Base-by-base conservation (phyloP, 495 filamentous ascomycete genomes). In the Tuber melanosporum region DNA sequence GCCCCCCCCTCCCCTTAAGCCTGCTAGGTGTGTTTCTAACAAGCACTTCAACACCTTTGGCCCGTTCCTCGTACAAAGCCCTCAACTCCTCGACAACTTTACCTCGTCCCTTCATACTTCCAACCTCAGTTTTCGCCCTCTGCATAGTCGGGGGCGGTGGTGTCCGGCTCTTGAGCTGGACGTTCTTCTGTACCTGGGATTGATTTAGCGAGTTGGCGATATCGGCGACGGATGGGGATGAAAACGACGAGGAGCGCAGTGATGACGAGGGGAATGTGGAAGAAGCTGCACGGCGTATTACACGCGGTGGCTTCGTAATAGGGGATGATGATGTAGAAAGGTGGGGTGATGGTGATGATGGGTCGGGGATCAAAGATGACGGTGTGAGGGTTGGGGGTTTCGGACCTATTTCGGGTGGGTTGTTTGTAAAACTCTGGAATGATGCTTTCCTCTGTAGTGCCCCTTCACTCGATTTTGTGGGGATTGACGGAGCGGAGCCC, bases 121-220 rank as follows among this genome's bases (percentile, higher is more conserved):
- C 77, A 47, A 62, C 42, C 74, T 80, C 78, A 46, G 78, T 80
- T 41, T 71, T 71, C n/a, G 78, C 78, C 26, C 78, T 71, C 71
- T 66, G 73, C 70, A 79, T 80, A 17, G 15, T 4, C 26, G 26
- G 52, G 20, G 73, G 77, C 36, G 73, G 47, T 10, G 73, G 52
- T 19, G 70, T 44, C 17, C 42, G 66, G 73, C 6, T 69, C 57
- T 69, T 79, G 41, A 71, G 77, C 14, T 71, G 79, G 15, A 47
- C 73, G 19, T 74, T 76, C 17, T 77, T 73, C 71, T 80, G 75
- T 73, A 80, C 75, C 78, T 80, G 78, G 66, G 77, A 77, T 62
- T 78, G 78, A 57, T 79, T 80, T 80, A 80, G 77, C 57, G 73
- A 76, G 77, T 69, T 76, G 71, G 78, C 78, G 72, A 80, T 80